phyloP scores from a whole-genome alignment of 169 alveolate species.

The Eimeria sp. region DNA sequence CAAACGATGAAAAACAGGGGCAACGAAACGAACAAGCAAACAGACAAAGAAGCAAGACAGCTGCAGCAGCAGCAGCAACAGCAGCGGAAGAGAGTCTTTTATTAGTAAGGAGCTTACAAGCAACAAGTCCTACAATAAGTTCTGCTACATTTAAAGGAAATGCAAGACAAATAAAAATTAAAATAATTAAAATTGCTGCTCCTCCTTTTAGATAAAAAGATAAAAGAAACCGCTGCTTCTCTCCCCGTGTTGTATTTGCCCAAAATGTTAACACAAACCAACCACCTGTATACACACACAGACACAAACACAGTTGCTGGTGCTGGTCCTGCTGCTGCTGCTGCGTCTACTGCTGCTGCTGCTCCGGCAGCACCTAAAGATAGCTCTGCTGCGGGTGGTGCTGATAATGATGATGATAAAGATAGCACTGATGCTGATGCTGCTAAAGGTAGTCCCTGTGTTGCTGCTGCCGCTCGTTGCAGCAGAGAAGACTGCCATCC shows the following conservation, averaged over 20 bases:
- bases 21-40: background rate
- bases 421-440: background rate
- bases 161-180: background rate
- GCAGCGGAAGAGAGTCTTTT: background rate
- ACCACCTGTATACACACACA: constrained; percentile 27
- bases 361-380: background rate
- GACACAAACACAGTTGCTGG: background rate
- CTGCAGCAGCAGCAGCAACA: background rate
- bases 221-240: constrained; percentile 30
- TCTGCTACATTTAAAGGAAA: background rate
- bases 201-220: background rate
- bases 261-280: constrained; percentile 63
- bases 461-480: constrained; percentile 1
- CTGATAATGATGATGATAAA: background rate
- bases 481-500: background rate
- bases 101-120: constrained; percentile 7
- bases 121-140: constrained; percentile 46
- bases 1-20: background rate
- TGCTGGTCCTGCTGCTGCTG: background rate
- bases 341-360: background rate
- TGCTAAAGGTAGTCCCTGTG: background rate
- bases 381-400: background rate
- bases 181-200: background rate
- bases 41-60: background rate
- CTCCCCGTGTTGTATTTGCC: constrained; percentile 33